Conservation (phyloP, 345 rosid genomes). For the Pistacia atlantica region DNA sequence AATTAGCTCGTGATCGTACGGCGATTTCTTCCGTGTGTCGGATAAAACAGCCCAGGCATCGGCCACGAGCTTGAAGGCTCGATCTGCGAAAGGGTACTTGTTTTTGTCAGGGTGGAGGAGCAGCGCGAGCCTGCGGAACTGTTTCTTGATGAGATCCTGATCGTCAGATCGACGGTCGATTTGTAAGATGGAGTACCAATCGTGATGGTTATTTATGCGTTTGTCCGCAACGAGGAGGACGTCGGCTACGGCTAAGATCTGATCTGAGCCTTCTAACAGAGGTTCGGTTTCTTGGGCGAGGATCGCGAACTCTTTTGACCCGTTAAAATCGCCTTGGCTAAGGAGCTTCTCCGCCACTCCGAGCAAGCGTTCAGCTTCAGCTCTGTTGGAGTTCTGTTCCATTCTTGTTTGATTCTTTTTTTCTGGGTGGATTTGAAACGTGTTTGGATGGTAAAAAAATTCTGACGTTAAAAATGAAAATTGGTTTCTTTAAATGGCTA, state of each 20-base stretch:
- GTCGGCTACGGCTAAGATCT: conserved; percentile 84
- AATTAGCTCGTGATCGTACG: conserved; percentile 61
- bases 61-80: conserved; percentile 80
- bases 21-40: conserved; percentile 50
- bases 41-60: conserved; percentile 88
- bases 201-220: conserved; percentile 58
- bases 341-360: conserved; percentile 88
- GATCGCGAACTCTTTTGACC: conserved; percentile 75
- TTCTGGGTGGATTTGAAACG: neutral
- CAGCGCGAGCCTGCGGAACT: conserved; percentile 83
- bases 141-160: conserved; percentile 66
- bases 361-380: conserved; percentile 81
- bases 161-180: conserved; percentile 54
- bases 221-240: conserved; percentile 69
- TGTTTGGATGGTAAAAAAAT: too few relatives aligned
- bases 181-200: conserved; percentile 89
- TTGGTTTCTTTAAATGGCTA: too few relatives aligned
- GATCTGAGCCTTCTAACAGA: conserved; percentile 80
- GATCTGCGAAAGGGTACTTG: conserved; percentile 65
- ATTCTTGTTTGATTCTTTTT: conserved; percentile 28
- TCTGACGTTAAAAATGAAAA: too few relatives aligned
- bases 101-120: conserved; percentile 94
- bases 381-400: conserved; percentile 48
- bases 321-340: conserved; percentile 61
- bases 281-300: conserved; percentile 88